Percentiles rank a stretch among this genome's conserved stretches.
These are phyloP conservation scores for Bullera alba DNA, from an alignment of 768 basidiomycete species.

Conservation along the genomic window DNA sequence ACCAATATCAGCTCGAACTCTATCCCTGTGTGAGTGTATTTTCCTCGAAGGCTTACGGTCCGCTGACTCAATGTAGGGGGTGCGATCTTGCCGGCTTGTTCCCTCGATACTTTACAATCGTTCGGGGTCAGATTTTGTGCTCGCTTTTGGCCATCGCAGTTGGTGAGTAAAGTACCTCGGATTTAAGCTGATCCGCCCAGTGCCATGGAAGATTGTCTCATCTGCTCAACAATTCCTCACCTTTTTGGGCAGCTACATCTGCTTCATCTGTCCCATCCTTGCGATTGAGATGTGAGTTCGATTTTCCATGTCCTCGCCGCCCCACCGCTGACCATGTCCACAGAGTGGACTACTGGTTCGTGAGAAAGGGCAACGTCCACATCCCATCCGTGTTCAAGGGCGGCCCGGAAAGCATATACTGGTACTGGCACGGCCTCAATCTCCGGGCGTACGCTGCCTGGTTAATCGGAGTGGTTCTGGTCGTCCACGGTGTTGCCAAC, in stretches of 20 bases:
- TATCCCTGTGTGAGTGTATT: slow-evolving; percentile 6
- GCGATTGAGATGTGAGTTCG: slow-evolving; percentile 8
- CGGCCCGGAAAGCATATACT: too few relatives aligned
- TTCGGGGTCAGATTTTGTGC: slow-evolving; percentile 9
- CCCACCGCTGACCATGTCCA: too few relatives aligned
- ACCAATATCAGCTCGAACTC: slow-evolving; percentile 12
- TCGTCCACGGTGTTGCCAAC: slow-evolving; percentile 9
- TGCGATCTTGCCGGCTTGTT: slow-evolving; percentile 8
- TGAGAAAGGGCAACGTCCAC: too few relatives aligned
- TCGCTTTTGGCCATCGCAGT: background rate
- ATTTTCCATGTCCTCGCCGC: background rate
- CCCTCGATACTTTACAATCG: slow-evolving; percentile 10
- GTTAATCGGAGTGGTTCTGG: slow-evolving; percentile 6
- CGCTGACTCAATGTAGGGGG: background rate
- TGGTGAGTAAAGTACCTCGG: background rate
- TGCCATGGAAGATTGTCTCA: slow-evolving; percentile 8
- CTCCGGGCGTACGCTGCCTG: too few relatives aligned
- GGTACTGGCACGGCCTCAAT: too few relatives aligned
- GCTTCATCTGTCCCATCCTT: slow-evolving; percentile 11
- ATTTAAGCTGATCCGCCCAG: background rate
- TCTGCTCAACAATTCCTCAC: slow-evolving; percentile 8
- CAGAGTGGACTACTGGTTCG: too few relatives aligned
- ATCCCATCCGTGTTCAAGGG: too few relatives aligned
- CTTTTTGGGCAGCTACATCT: slow-evolving; percentile 10
- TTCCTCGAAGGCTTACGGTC: background rate